Base-by-base conservation (phyloP, 2,329 filamentous ascomycete species). In the Macrophomina pseudophaseolina region DNA sequence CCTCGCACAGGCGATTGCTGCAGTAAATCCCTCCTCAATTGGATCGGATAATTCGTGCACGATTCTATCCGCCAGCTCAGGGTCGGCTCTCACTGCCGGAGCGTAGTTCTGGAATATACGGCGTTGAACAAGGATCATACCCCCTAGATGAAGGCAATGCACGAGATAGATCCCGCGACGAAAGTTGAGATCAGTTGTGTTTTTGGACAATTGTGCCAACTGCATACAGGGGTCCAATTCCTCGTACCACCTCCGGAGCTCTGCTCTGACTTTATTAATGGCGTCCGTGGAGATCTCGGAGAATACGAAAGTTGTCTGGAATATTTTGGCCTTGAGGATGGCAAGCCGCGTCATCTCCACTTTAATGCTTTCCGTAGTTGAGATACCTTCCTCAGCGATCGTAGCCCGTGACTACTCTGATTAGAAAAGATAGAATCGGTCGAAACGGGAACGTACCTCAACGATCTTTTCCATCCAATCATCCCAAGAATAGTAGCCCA, bases 101-200 rank as follows among this genome's bases (percentile, higher is more conserved):
- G 28, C n/a, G 66, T 65, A 64, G 67, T 66, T 14, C 65, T 69
- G n/a, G 11, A 71, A 58, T 3, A 71, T 49, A 5, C 67, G 67
- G 5, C 71, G 68, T 35, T 69, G 68, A 0, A 73, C 66, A 5
- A 71, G 60, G 63, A 69, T 69, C 69, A 71, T 71, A 11, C 71
- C 69, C n/a, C 70, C 71, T 16, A 72, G 65, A n/a, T 71, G 72
- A 56, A 73, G 71, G 6, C 71, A 64, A 53, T 73, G 71, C 12
- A 71, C 65, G 23, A 72, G 70, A 51, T 70, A 69, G 5, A 71
- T 70, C 4, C 66, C 62, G 5, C 65, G 62, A 2, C 69, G 67
- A 5, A 66, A 62, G 1, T 63, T 59, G 1, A 49, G 49, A 11
- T 68, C 38, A 11, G 67, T n/a, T 3, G 66, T 58, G 9, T 23